phyloP scores from a whole-genome alignment of 208 protist genomes.

The Trypanosoma lewisi region DNA sequence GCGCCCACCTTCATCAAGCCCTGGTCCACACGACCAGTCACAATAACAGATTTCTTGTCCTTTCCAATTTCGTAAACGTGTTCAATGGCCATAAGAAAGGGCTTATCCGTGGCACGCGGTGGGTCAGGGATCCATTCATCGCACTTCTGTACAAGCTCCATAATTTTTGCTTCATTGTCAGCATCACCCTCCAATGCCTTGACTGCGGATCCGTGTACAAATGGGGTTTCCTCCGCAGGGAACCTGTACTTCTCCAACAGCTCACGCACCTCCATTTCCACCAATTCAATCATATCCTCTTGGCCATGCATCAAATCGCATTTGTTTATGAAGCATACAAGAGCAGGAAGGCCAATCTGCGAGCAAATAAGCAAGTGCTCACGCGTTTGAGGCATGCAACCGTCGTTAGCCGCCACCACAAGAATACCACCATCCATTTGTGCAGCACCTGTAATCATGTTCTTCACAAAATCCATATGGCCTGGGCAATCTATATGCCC shows the following conservation, averaged over 20 bases:
- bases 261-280: constrained; percentile 98
- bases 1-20: constrained; percentile 93
- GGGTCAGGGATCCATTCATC: constrained; percentile 94
- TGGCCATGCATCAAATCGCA: constrained; percentile 90
- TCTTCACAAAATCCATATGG: constrained; percentile 99
- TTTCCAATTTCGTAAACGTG: constrained; percentile 92
- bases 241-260: constrained; percentile 93
- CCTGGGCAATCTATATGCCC: constrained; percentile 99
- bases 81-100: constrained; percentile 98
- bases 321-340: constrained; percentile 99
- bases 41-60: constrained; percentile 95
- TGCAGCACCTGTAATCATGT: constrained; percentile 99
- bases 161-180: constrained; percentile 91
- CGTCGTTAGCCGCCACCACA: constrained; percentile 92
- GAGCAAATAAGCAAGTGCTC: constrained; percentile 98
- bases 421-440: constrained; percentile 95
- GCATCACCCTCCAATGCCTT: constrained; percentile 95
- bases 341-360: constrained; percentile 95
- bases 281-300: constrained; percentile 94
- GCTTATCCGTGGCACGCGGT: constrained; percentile 94
- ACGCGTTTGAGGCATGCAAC: constrained; percentile 99
- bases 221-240: constrained; percentile 88
- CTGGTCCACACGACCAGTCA: constrained; percentile 94
- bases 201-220: constrained; percentile 94
- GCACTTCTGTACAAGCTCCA: constrained; percentile 93